A percentile compares a stretch with the other conserved stretches of the same genome.
Evolutionary conservation across 2,329 filamentous ascomycete species (phyloP).

Genomic region (Cladosporium sphaerospermum): DNA sequence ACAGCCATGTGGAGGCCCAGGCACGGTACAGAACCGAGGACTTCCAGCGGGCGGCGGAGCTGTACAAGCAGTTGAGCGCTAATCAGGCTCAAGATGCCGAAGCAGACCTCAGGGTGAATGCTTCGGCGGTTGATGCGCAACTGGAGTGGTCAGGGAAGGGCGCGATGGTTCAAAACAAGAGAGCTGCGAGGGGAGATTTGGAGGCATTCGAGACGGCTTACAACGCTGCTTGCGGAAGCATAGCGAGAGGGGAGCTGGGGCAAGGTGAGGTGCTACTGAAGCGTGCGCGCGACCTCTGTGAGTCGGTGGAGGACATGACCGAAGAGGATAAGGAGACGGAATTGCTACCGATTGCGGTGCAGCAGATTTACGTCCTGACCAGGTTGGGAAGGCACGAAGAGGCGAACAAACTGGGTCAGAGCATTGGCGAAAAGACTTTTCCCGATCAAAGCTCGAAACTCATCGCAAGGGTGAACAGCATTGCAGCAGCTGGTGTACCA

Average conservation of each 20-base stretch:
- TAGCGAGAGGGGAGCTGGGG: slow-evolving; percentile 61
- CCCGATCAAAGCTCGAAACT: slow-evolving; percentile 60
- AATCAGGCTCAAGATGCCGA: slow-evolving; percentile 53
- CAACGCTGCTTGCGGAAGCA: slow-evolving; percentile 68
- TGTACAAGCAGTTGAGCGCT: slow-evolving; percentile 56
- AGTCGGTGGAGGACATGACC: slow-evolving; percentile 64
- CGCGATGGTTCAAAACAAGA: slow-evolving; percentile 48
- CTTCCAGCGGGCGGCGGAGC: slow-evolving; percentile 58
- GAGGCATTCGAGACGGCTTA: slow-evolving; percentile 78
- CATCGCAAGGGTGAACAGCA: slow-evolving; percentile 61
- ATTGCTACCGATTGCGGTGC: slow-evolving; percentile 66
- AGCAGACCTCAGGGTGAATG: slow-evolving; percentile 71
- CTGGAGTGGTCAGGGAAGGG: slow-evolving; percentile 60
- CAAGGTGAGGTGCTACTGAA: slow-evolving; percentile 62
- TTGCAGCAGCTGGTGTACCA: slow-evolving; percentile 37
- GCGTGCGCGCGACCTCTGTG: slow-evolving; percentile 65
- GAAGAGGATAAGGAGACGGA: slow-evolving; percentile 71
- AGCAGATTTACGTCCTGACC: slow-evolving; percentile 67
- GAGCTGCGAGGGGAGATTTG: slow-evolving; percentile 54
- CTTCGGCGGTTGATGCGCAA: slow-evolving; percentile 65
- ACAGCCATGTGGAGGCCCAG: slow-evolving; percentile 56
- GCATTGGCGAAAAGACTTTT: slow-evolving; percentile 58
- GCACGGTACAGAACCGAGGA: slow-evolving; percentile 68
- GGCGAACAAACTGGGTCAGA: slow-evolving; percentile 56
- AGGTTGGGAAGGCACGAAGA: slow-evolving; percentile 61